Evolutionary conservation across 768 basidiomycete genomes (phyloP).

Genomic region (Amanita pallidorosea): DNA sequence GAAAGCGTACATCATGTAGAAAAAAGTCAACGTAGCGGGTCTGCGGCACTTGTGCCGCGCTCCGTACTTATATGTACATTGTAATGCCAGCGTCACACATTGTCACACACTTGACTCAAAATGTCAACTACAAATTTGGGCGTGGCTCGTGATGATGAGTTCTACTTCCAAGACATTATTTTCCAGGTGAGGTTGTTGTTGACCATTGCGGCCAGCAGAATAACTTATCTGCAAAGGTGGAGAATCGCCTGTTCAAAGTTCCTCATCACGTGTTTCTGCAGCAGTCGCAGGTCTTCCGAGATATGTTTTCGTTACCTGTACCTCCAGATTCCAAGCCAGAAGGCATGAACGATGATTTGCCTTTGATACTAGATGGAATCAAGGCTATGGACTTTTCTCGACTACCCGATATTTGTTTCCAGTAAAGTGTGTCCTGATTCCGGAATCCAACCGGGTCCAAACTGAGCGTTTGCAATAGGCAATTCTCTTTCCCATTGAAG

Average conservation of each 20-base stretch:
- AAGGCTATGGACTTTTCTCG: slow-evolving; percentile 12
- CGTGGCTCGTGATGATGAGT: neutral
- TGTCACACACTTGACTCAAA: neutral
- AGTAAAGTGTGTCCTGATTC: neutral
- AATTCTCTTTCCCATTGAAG: neutral
- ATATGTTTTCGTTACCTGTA: slow-evolving; percentile 21
- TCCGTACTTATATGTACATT: no score
- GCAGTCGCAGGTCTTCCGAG: slow-evolving; percentile 22
- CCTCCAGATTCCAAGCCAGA: slow-evolving; percentile 12
- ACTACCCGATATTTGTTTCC: slow-evolving; percentile 13
- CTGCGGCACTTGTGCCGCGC: no score
- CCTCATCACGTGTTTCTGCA: slow-evolving; percentile 23
- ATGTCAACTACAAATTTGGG: neutral
- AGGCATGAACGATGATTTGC: slow-evolving; percentile 17
- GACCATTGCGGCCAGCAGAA: no score
- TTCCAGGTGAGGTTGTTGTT: neutral
- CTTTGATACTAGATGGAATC: slow-evolving; percentile 17
- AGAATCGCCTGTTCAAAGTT: slow-evolving; percentile 26
- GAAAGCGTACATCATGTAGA: no score
- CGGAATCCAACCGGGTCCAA: neutral
- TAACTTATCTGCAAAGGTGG: slow-evolving; percentile 17
- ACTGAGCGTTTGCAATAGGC: neutral
- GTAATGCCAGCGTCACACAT: no score
- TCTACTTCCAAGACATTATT: neutral
- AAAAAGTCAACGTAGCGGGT: no score